Evolutionary conservation across 345 rosid genomes (phyloP).

Genomic region (Hibiscus trionum): DNA sequence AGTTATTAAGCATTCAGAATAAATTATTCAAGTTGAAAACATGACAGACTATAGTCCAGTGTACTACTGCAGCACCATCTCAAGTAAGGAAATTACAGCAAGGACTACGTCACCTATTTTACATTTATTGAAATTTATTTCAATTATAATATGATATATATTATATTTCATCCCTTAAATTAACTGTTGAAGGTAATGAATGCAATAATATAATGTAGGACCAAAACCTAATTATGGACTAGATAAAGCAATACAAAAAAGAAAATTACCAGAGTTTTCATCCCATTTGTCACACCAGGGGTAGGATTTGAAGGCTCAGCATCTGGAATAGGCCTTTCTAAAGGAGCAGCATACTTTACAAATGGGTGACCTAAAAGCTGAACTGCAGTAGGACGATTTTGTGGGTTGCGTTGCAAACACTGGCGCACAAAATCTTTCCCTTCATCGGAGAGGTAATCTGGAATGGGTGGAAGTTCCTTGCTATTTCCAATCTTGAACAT

Average conservation of each 20-base stretch:
- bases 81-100: not conserved
- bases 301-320: conserved; percentile 32
- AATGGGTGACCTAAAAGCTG: conserved; percentile 56
- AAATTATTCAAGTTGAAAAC: no score
- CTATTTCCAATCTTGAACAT: conserved; percentile 79
- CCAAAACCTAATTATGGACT: not conserved
- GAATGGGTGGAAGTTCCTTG: conserved; percentile 68
- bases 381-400: conserved; percentile 50
- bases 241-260: conserved; percentile 5
- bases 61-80: no score
- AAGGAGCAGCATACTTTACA: conserved; percentile 42
- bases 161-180: not conserved
- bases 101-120: not conserved
- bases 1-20: not conserved
- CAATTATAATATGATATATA: not conserved
- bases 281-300: conserved; percentile 19
- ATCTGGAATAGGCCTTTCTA: conserved; percentile 40
- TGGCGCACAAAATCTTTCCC: conserved; percentile 61
- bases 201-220: not conserved
- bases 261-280: conserved; percentile 36
- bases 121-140: not conserved
- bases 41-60: no score
- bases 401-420: conserved; percentile 62
- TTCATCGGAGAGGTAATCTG: conserved; percentile 54
- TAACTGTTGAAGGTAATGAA: not conserved